Evolutionary conservation across 495 filamentous ascomycete genomes (phyloP), one percentile per base, ranked within the genome.

Genomic region (Xanthoparmelia taractica): DNA sequence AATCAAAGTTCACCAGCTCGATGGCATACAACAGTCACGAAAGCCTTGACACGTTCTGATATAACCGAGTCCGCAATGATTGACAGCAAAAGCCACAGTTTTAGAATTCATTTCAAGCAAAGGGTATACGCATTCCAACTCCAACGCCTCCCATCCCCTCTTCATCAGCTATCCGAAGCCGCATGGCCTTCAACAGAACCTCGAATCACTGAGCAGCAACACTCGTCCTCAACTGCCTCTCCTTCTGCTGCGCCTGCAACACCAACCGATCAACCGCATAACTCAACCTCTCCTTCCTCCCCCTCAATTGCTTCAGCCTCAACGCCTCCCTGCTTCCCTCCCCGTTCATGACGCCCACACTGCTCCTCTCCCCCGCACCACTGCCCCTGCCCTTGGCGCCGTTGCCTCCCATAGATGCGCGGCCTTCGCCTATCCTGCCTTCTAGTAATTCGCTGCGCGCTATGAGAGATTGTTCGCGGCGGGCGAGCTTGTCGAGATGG

Each of bases 141-240:
- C 13, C 36, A 17, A 63, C 45, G 11, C 65, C 29, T 8, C 38
- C 25, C 31, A 33, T 25, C 54, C 13, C 54, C 54, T n/a, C 37
- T 33, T 23, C 36, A n/a, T 12, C 25, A 52, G 12, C 3, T 7
- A 7, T 8, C 13, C 4, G 13, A 8, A 33, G 15, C 50, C 50
- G 25, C 48, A 18, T 10, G n/a, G 12, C 25, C 27, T 31, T 20
- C 57, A 0, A 13, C 4, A 8, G 20, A 47, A 43, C 20, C 5
- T 13, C 25, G n/a, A 1, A 7, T 68, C 66, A 70, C 17, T 65
- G 59, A 45, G 78, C 76, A 58, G 78, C 87, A 84, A 92, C 87
- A 71, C 88, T 91, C 86, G 87, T 90, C 74, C 89, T 82, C 76
- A 92, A 72, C 72, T 92, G 87, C 66, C 89, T 80, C 75, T 91